phyloP scores from a whole-genome alignment of 2,329 filamentous ascomycete genomes.

The Thelonectria discophora region DNA sequence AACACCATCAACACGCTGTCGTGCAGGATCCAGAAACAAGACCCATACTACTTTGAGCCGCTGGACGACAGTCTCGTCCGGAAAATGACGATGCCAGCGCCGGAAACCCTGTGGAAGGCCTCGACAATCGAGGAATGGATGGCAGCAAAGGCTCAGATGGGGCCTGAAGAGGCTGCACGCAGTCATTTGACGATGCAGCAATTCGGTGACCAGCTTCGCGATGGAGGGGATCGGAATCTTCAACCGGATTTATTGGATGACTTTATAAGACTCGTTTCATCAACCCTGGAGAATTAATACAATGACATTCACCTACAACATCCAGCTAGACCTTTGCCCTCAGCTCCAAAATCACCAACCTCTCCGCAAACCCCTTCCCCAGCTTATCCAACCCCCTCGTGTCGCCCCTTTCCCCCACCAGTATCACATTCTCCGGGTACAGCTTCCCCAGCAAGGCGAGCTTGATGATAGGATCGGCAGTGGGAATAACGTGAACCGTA shows the following conservation, averaged over 20 bases:
- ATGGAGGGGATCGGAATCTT: background rate
- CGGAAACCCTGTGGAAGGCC: background rate
- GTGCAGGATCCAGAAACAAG: background rate
- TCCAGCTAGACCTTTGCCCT: background rate
- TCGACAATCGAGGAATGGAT: background rate
- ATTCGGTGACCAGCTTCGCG: background rate
- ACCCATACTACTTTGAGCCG: background rate
- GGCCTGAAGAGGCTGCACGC: background rate
- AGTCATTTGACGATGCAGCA: background rate
- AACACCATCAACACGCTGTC: slow-evolving; percentile 2
- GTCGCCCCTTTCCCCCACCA: background rate
- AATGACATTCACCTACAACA: too few species aligned
- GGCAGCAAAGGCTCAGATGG: background rate
- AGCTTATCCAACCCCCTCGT: background rate
- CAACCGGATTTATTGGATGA: background rate
- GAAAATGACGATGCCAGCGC: background rate
- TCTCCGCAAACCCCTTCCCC: slow-evolving; percentile 2
- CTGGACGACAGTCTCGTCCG: background rate
- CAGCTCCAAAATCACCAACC: background rate
- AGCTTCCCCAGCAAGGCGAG: background rate
- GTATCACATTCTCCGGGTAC: slow-evolving; percentile 2
- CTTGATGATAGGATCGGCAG: background rate
- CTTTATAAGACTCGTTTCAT: background rate
- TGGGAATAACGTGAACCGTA: background rate
- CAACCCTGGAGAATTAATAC: background rate